phyloP scores from a whole-genome alignment of 2,329 filamentous ascomycete species.

The Westerdykella aurantiaca region DNA sequence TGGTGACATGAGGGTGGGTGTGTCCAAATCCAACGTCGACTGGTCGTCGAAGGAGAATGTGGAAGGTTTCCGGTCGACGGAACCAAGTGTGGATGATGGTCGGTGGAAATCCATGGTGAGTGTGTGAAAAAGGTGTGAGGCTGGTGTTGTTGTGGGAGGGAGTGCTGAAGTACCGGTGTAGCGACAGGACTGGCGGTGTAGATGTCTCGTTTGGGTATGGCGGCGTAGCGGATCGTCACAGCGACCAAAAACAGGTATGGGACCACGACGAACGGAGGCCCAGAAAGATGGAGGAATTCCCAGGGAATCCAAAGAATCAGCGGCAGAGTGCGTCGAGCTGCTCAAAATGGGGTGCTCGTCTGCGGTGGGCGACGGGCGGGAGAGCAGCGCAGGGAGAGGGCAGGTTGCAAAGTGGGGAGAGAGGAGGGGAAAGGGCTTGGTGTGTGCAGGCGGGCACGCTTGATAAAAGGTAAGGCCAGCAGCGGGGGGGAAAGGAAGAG shows the following conservation, averaged over 20 bases:
- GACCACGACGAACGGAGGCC: background rate
- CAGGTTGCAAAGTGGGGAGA: conserved; percentile 3
- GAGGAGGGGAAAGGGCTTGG: background rate
- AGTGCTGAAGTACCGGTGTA: conserved; percentile 34
- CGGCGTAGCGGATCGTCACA: conserved; percentile 2
- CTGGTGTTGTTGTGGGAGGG: conserved; percentile 33
- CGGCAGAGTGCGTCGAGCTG: background rate
- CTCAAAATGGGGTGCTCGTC: background rate
- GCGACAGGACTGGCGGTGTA: conserved; percentile 36
- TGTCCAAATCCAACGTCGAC: conserved; percentile 46
- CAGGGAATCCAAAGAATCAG: background rate
- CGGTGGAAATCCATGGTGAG: conserved; percentile 34
- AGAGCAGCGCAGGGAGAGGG: background rate
- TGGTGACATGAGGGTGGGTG: conserved; percentile 44
- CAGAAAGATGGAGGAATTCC: background rate
- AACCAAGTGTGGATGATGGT: conserved; percentile 31
- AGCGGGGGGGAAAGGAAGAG: background rate
- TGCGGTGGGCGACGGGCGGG: conserved; percentile 4
- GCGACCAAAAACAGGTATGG: conserved; percentile 1
- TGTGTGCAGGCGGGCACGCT: background rate
- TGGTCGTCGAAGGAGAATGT: conserved; percentile 48
- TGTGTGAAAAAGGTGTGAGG: conserved; percentile 33
- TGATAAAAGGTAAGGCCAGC: background rate
- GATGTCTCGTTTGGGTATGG: conserved; percentile 31
- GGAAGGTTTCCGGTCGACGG: conserved; percentile 35